Evolutionary conservation across 108 stramenopile species (phyloP), one percentile per base, ranked within the genome.

Genomic region (Nitzschia palea): DNA sequence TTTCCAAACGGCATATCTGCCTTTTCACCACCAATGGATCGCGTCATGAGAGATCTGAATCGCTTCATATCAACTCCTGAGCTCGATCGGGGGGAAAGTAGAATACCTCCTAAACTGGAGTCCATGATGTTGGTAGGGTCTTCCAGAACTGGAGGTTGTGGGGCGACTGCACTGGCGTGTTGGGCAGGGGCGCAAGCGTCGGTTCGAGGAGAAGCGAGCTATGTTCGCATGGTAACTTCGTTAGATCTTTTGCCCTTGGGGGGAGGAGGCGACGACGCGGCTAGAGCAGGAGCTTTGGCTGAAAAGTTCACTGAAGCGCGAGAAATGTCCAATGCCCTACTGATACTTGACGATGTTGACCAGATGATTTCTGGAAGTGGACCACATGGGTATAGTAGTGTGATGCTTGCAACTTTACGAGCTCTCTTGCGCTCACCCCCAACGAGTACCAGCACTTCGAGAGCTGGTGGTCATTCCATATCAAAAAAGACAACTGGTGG

Each of bases 271-370:
- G 76, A 80, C 37, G 87, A 88, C 47, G 79, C 77, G 26, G 81
- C 84, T 32, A 80, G 90, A 65, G 87, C 87, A 28, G 69, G 86
- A 30, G 88, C 88, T 14, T 74, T 92, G 54, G 77, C 81, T 0
- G 87, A 87, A 56, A 42, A 60, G 2, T 92, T 92, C 69, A 67
- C 80, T 0, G 86, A 86, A 52, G 88, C 87, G 32, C 33, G 80
- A 37, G 81, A 85, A 57, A 84, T 87, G 84, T 57, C 84, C 5
- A 61, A 73, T 55, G 81, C 86, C 0, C 48, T 92, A 22, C 44
- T 92, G 27, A 85, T 92, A 0, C 62, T 92, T 1, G 91, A 92
- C 51, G 91, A 92, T 34, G 68, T 92, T 36, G 91, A 92, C 63
- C 87, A 88, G 37, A 76, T 91, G 15, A 80, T 79, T 55, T 85